Evolutionary conservation across 1,139 yeast genomes (phyloP).

Genomic region (Komagataea norvegica): DNA sequence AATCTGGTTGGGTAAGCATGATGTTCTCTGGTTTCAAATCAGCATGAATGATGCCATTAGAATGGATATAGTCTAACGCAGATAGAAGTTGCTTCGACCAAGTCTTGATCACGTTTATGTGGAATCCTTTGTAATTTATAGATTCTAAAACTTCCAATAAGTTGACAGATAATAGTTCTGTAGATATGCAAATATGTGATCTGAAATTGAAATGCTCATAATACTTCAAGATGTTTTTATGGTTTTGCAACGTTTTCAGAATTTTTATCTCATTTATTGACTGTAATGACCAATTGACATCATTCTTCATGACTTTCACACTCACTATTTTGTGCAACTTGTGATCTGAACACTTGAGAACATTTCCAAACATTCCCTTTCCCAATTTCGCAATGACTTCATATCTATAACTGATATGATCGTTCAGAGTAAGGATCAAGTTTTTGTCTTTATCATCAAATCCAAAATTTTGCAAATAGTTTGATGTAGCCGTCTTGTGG

Average conservation of each 20-base stretch:
- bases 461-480: slow-evolving; percentile 45
- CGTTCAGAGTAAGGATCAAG: slow-evolving; percentile 51
- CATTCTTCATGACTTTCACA: slow-evolving; percentile 70
- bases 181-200: slow-evolving; percentile 77
- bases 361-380: slow-evolving; percentile 83
- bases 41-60: slow-evolving; percentile 62
- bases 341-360: slow-evolving; percentile 66
- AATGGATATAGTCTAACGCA: slow-evolving; percentile 60
- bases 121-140: slow-evolving; percentile 57
- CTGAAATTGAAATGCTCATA: slow-evolving; percentile 73
- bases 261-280: slow-evolving; percentile 76
- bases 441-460: slow-evolving; percentile 71
- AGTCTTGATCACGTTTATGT: slow-evolving; percentile 42
- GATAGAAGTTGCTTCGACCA: slow-evolving; percentile 53
- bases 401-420: slow-evolving; percentile 75
- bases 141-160: slow-evolving; percentile 62
- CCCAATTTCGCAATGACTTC: slow-evolving; percentile 61
- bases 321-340: slow-evolving; percentile 57
- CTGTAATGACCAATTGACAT: slow-evolving; percentile 70
- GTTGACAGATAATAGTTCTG: slow-evolving; percentile 68
- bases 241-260: slow-evolving; percentile 42
- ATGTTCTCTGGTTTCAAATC: slow-evolving; percentile 72
- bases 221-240: slow-evolving; percentile 49
- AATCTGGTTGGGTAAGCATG: slow-evolving; percentile 42
- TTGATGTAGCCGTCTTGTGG: slow-evolving; percentile 5